Evolutionary conservation across 345 rosid genomes (phyloP).

Genomic region (Excoecaria cochinchinensis): DNA sequence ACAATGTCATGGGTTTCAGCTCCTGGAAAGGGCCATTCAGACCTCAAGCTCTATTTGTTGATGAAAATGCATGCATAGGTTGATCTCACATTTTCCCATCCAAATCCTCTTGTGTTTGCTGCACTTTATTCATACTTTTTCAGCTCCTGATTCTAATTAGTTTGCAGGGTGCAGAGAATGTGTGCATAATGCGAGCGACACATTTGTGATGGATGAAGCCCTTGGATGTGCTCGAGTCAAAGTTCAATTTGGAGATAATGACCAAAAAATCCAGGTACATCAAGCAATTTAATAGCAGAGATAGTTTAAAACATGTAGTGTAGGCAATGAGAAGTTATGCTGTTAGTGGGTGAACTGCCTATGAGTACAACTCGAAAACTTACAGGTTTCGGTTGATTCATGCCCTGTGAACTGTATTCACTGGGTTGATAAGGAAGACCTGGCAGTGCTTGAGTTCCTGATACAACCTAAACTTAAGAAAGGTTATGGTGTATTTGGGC

Average conservation of each 20-base stretch:
- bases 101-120: not conserved
- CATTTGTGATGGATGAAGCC: constrained; percentile 49
- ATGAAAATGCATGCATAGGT: constrained; percentile 64
- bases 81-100: not conserved
- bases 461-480: constrained; percentile 44
- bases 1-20: constrained; percentile 33
- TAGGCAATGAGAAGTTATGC: not conserved
- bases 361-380: not conserved
- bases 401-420: constrained; percentile 69
- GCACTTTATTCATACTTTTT: not conserved
- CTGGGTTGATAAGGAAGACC: constrained; percentile 55
- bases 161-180: constrained; percentile 64
- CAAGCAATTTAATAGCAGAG: not conserved
- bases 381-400: constrained; percentile 55
- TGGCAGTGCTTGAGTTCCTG: constrained; percentile 53
- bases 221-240: constrained; percentile 54
- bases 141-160: not conserved
- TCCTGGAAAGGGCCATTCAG: constrained; percentile 60
- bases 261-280: constrained; percentile 47
- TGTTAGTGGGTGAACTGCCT: not conserved
- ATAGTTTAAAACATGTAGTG: not conserved
- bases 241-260: constrained; percentile 53
- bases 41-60: constrained; percentile 56
- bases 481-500: constrained; percentile 58
- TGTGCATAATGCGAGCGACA: constrained; percentile 55